phyloP scores from a whole-genome alignment of 2,329 filamentous ascomycete species.

The Xylaria sp. region DNA sequence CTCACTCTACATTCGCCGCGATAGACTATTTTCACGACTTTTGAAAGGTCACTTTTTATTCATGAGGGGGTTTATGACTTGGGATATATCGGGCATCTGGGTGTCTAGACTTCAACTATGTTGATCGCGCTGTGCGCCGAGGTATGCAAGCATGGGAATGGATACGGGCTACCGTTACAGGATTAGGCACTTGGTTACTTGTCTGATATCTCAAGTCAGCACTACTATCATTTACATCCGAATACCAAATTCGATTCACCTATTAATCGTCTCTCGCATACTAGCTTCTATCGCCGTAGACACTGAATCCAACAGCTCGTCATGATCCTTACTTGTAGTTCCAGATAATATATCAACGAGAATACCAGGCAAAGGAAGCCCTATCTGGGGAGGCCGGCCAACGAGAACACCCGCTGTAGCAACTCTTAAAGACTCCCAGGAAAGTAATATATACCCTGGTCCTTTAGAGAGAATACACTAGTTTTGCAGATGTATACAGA shows the following conservation, averaged over 20 bases:
- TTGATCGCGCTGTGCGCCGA: constrained; percentile 18
- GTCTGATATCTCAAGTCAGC: constrained; percentile 38
- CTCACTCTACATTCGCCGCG: constrained; percentile 37
- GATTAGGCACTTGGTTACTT: constrained; percentile 37
- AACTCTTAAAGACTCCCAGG: no score
- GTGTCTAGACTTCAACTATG: constrained; percentile 18
- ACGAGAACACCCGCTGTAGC: no score
- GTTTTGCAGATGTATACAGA: no score
- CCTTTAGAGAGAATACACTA: no score
- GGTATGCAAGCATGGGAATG: constrained; percentile 34
- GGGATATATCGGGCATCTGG: constrained; percentile 31
- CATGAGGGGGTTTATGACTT: constrained; percentile 35
- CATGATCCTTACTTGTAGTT: background rate
- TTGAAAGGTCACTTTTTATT: constrained; percentile 19
- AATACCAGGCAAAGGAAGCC: no score
- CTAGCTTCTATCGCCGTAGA: background rate
- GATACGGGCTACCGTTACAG: constrained; percentile 7
- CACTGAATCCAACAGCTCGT: background rate
- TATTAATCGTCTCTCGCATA: background rate
- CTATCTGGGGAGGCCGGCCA: no score
- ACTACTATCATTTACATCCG: constrained; percentile 41
- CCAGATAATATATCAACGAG: no score
- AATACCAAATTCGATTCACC: constrained; percentile 32
- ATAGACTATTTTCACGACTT: constrained; percentile 40
- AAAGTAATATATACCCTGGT: no score